Conservation (phyloP, 202 grass and related monocot species). For the Elaeis oleifera region DNA sequence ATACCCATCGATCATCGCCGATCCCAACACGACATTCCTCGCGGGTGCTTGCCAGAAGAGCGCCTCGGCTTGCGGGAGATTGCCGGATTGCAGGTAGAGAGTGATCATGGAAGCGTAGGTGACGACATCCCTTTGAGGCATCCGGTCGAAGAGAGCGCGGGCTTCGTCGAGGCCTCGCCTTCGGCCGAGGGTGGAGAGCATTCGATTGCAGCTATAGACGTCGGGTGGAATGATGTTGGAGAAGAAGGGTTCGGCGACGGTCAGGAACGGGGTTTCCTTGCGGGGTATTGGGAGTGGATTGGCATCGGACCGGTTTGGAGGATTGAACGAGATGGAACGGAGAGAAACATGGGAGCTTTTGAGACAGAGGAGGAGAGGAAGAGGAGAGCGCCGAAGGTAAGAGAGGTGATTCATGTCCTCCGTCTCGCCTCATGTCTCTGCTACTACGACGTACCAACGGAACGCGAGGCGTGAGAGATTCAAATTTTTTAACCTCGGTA, state of each 20-base stretch:
- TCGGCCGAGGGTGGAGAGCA: conserved; percentile 1
- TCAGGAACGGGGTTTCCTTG: neutral
- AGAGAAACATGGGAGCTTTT: too few species aligned
- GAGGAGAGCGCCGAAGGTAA: too few species aligned
- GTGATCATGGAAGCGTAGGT: conserved; percentile 27
- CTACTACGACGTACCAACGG: too few species aligned
- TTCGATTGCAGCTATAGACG: conserved; percentile 3
- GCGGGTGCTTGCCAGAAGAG: conserved; percentile 28
- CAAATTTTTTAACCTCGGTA: too few species aligned
- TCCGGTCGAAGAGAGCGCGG: conserved; percentile 24
- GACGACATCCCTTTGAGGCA: conserved; percentile 6
- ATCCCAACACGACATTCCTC: conserved; percentile 5
- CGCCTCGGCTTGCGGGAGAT: conserved; percentile 30
- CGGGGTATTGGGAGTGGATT: too few species aligned
- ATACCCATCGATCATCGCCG: conserved; percentile 36
- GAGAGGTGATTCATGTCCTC: too few species aligned
- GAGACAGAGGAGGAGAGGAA: too few species aligned
- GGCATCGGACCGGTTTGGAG: too few species aligned
- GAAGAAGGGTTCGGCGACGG: neutral
- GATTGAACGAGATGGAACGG: too few species aligned
- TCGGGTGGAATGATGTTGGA: neutral
- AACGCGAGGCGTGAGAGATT: too few species aligned
- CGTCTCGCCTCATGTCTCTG: too few species aligned
- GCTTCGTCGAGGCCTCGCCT: conserved; percentile 1
- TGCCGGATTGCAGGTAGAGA: conserved; percentile 4